Evolutionary conservation across 768 basidiomycete species (phyloP).

Genomic region (Suillus placidus): DNA sequence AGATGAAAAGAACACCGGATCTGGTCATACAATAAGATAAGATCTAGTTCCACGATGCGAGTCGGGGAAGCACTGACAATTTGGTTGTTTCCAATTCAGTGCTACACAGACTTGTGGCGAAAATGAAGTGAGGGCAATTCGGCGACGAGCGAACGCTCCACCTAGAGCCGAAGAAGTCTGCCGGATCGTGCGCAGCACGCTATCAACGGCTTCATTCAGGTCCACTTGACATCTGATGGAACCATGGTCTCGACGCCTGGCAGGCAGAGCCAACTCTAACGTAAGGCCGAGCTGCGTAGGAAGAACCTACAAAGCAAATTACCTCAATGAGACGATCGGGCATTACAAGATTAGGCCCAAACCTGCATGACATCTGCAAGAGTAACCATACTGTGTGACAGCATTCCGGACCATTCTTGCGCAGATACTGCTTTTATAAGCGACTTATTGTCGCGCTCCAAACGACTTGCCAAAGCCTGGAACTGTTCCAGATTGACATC

Average conservation of each 20-base stretch:
- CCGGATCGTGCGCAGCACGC: conserved; percentile 82
- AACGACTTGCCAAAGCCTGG: conserved; percentile 56
- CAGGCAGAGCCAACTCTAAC: conserved; percentile 82
- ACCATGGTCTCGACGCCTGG: conserved; percentile 45
- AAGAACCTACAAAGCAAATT: conserved; percentile 47
- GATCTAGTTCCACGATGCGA: conserved; percentile 3
- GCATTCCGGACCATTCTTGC: conserved; percentile 49
- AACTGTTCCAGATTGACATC: conserved; percentile 88
- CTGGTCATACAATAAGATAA: conserved; percentile 40
- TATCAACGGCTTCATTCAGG: conserved; percentile 82
- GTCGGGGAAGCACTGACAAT: conserved; percentile 62
- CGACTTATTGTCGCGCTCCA: conserved; percentile 45
- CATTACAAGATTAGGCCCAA: conserved; percentile 26
- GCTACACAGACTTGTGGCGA: conserved; percentile 88
- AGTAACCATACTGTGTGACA: conserved; percentile 65
- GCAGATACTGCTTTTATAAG: conserved; percentile 34
- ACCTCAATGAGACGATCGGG: conserved; percentile 9
- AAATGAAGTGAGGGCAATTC: conserved; percentile 91
- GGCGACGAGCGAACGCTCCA: conserved; percentile 59
- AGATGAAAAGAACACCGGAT: conserved; percentile 94
- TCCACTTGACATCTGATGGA: conserved; percentile 57
- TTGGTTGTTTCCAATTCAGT: conserved; percentile 99
- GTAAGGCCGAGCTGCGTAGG: conserved; percentile 71
- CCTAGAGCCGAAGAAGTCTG: conserved; percentile 58
- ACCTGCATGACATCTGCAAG: conserved; percentile 79